Conservation (phyloP, 2,329 filamentous ascomycete genomes). For the Cadophora gregata region DNA sequence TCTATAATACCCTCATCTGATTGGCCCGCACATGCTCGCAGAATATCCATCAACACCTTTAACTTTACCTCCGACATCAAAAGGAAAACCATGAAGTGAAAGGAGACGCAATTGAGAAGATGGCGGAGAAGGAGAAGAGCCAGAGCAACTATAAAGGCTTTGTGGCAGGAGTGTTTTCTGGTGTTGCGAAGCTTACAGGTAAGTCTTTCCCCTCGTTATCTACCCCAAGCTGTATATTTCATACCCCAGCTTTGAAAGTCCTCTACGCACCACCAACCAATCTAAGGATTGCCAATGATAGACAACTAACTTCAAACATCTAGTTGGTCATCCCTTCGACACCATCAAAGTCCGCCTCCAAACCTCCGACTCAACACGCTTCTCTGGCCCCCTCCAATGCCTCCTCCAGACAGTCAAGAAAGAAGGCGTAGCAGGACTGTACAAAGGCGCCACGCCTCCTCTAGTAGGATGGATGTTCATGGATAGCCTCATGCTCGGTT, state of each 20-base stretch:
- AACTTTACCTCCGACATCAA: background rate
- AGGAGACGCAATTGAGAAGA: constrained; percentile 14
- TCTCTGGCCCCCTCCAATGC: constrained; percentile 86
- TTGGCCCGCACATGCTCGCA: constrained; percentile 16
- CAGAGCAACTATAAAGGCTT: constrained; percentile 84
- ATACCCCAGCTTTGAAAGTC: background rate
- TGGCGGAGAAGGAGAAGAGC: constrained; percentile 39
- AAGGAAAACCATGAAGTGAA: constrained; percentile 22
- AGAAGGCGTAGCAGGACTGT: constrained; percentile 84
- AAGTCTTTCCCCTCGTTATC: constrained; percentile 43
- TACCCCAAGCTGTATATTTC: background rate
- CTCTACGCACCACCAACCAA: background rate
- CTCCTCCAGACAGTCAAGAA: constrained; percentile 82
- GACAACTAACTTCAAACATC: background rate
- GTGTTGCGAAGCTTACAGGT: constrained; percentile 89
- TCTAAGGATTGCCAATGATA: too few relatives aligned
- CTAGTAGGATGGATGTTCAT: constrained; percentile 98
- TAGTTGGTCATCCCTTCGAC: constrained; percentile 79
- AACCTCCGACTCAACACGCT: constrained; percentile 78
- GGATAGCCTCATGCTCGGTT: constrained; percentile 89
- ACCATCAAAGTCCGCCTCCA: constrained; percentile 97
- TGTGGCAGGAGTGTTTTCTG: constrained; percentile 93
- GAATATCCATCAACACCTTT: constrained; percentile 3
- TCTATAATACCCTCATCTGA: constrained; percentile 10
- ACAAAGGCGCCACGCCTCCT: constrained; percentile 93